phyloP scores from a whole-genome alignment of 2,329 filamentous ascomycete species.

The Clathrospora elynae region DNA sequence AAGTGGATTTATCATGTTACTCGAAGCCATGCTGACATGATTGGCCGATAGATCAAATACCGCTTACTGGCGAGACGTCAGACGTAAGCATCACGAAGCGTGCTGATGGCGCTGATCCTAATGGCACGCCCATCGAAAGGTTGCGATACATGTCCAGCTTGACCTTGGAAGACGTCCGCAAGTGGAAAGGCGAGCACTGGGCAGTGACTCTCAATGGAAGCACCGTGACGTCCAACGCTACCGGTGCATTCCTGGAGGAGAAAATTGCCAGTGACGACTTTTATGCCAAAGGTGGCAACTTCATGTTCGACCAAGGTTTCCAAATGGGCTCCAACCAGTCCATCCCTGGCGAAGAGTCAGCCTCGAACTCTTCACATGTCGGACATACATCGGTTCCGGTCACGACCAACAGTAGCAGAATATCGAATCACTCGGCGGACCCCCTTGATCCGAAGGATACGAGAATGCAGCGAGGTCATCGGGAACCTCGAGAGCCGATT shows the following conservation, averaged over 20 bases:
- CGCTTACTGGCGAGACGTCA: constrained; percentile 2
- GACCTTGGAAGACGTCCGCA: constrained; percentile 8
- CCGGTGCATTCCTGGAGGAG: constrained; percentile 1
- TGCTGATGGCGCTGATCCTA: background rate
- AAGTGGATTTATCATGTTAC: constrained; percentile 2
- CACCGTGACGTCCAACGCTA: background rate
- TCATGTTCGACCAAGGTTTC: background rate
- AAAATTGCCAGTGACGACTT: constrained; percentile 6
- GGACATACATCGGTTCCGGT: no score
- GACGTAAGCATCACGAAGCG: constrained; percentile 3
- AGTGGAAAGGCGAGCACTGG: constrained; percentile 3
- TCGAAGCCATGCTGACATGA: background rate
- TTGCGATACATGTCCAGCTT: constrained; percentile 6
- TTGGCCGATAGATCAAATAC: constrained; percentile 1
- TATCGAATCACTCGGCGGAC: background rate
- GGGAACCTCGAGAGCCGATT: background rate
- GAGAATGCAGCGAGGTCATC: constrained; percentile 1
- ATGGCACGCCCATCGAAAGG: constrained; percentile 5
- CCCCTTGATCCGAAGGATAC: background rate
- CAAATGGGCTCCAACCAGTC: background rate
- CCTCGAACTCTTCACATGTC: background rate
- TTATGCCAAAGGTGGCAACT: constrained; percentile 4
- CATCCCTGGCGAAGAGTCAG: background rate
- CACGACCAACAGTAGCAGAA: background rate
- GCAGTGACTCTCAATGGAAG: constrained; percentile 1